Percentiles rank a stretch among this genome's conserved stretches.
phyloP scores from a whole-genome alignment of 2,329 filamentous ascomycete species.

The Lachnellula subtilissima region DNA sequence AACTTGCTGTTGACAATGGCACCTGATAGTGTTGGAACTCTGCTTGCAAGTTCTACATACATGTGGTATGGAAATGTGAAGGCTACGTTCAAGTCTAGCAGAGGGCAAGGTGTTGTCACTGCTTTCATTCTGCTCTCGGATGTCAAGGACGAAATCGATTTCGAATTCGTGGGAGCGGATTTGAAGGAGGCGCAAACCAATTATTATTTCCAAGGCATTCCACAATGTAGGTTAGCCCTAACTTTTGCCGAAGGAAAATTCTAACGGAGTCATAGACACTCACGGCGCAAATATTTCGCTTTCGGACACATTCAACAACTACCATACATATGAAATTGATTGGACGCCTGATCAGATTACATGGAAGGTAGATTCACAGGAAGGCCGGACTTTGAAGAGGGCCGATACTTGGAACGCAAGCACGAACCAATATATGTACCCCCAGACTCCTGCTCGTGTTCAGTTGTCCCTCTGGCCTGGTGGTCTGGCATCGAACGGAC shows the following conservation, averaged over 20 bases:
- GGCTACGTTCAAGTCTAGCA: constrained; percentile 77
- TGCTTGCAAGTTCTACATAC: constrained; percentile 78
- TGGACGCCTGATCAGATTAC: constrained; percentile 84
- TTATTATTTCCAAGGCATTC: constrained; percentile 93
- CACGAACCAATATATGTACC: constrained; percentile 75
- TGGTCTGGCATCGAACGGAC: constrained; percentile 69
- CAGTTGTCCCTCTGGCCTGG: constrained; percentile 97
- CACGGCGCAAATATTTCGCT: constrained; percentile 68
- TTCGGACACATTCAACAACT: constrained; percentile 68
- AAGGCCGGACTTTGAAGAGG: constrained; percentile 67
- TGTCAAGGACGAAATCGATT: constrained; percentile 98
- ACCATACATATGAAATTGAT: constrained; percentile 87
- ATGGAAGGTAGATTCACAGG: constrained; percentile 77
- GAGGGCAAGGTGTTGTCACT: constrained; percentile 86
- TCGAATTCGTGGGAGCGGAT: constrained; percentile 85
- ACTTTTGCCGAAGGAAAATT: constrained; percentile 14
- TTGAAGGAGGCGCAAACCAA: constrained; percentile 80
- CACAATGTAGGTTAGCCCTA: constrained; percentile 65
- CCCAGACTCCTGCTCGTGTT: constrained; percentile 85
- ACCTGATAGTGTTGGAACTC: constrained; percentile 75
- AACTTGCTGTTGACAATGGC: constrained; percentile 86
- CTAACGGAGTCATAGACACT: constrained; percentile 50
- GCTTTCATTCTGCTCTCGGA: constrained; percentile 95
- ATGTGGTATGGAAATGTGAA: constrained; percentile 97
- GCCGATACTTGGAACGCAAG: constrained; percentile 83